Evolutionary conservation across 164 flowering plant species (phyloP), one percentile per base, ranked within the genome.

Genomic region (Houttuynia cordata): DNA sequence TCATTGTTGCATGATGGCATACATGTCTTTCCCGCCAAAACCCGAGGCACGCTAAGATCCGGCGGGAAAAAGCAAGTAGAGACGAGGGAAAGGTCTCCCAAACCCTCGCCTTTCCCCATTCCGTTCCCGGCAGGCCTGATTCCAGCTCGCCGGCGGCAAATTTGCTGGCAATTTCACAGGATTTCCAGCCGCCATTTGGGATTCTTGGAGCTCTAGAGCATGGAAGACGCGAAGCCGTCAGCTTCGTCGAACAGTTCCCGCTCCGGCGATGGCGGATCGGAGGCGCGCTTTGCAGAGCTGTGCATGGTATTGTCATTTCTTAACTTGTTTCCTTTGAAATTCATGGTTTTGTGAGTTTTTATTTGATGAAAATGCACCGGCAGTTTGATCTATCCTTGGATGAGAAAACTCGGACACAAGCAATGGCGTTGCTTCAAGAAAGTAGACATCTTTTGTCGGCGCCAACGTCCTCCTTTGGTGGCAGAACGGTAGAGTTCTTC

Each of bases 381-480:
- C 83, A 94, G 96, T 68, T 62, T 52, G 79, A 71, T 37, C 63
- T 88, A 24, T 62, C 72, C 1, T 56, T 88, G 60, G 92, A 81
- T 24, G 91, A 83, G 58, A 74, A 54, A 51, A 62, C 68, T 15
- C 67, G 49, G 37, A 47, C 40, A 10, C 68, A 76, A 65, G 86
- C 88, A 14, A 60, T 75, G 66, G 75, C 71, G 69, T 71, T 94
- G 61, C 79, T 88, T 30, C 70, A 45, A 41, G 89, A 86, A 61
- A 83, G 88, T 69, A 86, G 83, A 63, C 80, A 73, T 55, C 71
- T 84, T 58, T 61, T 94, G 24, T 49, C 67, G 57, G 66, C 84
- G 7, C 85, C 77, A 60, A 60, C 70, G 51, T 74, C 89, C 0
- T 45, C 87, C 1, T 64, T 88, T 66, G 95, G 95, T 61, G 75